Percentiles rank a stretch among this genome's conserved stretches.
Evolutionary conservation across 495 filamentous ascomycete genomes (phyloP).

Genomic region (Pseudevernia furfuracea): DNA sequence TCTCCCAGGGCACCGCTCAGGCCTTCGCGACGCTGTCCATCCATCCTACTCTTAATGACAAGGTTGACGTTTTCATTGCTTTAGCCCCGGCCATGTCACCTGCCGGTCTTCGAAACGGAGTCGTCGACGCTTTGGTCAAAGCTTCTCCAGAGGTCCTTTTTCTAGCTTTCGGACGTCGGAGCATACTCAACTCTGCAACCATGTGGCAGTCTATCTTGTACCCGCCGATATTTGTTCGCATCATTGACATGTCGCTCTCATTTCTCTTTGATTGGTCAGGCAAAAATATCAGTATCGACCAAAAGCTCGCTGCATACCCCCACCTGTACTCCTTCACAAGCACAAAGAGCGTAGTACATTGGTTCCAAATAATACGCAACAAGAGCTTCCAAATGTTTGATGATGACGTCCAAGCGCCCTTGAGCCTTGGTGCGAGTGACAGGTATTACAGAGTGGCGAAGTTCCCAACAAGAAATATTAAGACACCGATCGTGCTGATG

Average conservation of each 20-base stretch:
- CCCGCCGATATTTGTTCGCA: constrained; percentile 82
- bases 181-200: constrained; percentile 83
- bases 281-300: constrained; percentile 73
- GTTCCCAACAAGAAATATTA: constrained; percentile 95
- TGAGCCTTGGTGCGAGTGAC: constrained; percentile 49
- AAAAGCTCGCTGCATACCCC: constrained; percentile 95
- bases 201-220: constrained; percentile 98
- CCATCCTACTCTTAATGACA: constrained; percentile 84
- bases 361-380: constrained; percentile 98
- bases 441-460: constrained; percentile 84
- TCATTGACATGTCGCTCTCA: constrained; percentile 72
- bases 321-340: constrained; percentile 95
- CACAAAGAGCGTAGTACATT: constrained; percentile 92
- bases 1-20: constrained; percentile 94
- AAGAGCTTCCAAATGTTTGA: constrained; percentile 97
- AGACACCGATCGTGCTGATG: constrained; percentile 84
- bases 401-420: constrained; percentile 70
- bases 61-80: constrained; percentile 95
- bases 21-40: constrained; percentile 93
- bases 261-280: constrained; percentile 88
- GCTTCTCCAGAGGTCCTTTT: constrained; percentile 89
- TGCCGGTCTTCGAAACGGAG: constrained; percentile 74
- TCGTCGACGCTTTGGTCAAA: constrained; percentile 89
- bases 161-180: constrained; percentile 88
- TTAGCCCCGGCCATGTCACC: constrained; percentile 95